A percentile compares a stretch with the other conserved stretches of the same genome.
phyloP scores from a whole-genome alignment of 208 protist species.

The Acanthamoeba castellanii region DNA sequence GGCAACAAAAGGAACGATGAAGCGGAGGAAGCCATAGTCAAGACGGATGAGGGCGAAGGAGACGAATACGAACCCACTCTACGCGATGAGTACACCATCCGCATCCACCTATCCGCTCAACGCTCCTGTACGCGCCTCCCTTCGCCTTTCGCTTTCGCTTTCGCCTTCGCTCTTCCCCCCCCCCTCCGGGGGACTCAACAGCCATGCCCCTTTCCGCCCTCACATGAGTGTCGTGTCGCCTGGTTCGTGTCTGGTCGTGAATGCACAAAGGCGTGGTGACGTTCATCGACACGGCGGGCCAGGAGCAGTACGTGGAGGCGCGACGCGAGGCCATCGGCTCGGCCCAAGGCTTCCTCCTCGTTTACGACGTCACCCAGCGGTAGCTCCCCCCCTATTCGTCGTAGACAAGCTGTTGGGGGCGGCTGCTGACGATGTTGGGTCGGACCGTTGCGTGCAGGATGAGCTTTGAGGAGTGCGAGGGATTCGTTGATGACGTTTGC shows the following conservation, averaged over 20 bases:
- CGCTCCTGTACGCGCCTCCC: background rate
- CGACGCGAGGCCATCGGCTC: background rate
- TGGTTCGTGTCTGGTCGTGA: too few relatives aligned
- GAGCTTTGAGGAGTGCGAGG: conserved; percentile 55
- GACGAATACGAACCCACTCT: conserved; percentile 16
- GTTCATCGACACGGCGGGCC: conserved; percentile 66
- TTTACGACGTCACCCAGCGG: conserved; percentile 46
- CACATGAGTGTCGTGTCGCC: background rate
- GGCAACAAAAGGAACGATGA: background rate
- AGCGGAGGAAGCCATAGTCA: background rate
- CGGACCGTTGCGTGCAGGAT: background rate
- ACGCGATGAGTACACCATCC: conserved; percentile 4
- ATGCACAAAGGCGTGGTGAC: conserved; percentile 7
- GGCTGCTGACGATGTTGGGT: background rate
- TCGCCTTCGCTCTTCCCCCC: background rate
- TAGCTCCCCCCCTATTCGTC: background rate
- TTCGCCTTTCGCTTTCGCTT: background rate
- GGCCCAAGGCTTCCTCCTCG: conserved; percentile 59
- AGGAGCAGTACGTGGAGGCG: conserved; percentile 56
- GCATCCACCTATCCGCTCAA: background rate
- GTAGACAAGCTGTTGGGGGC: background rate
- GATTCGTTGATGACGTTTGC: conserved; percentile 19
- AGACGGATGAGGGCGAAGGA: background rate
- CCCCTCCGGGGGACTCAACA: background rate
- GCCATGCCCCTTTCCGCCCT: background rate